Base-by-base conservation (phyloP, 768 basidiomycete species). In the Suillus weaverae region DNA sequence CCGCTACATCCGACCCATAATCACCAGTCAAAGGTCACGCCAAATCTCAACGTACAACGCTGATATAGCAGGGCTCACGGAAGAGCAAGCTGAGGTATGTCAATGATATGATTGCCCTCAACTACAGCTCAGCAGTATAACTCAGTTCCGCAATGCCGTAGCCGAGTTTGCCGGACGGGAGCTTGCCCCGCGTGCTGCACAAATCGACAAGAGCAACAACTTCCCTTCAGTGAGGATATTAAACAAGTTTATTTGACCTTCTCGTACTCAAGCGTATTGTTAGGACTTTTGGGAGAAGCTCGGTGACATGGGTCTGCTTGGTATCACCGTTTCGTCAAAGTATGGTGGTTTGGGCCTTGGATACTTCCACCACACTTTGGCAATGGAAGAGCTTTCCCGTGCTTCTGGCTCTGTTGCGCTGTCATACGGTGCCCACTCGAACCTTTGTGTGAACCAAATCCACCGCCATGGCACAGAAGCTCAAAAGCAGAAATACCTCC, bases 351-450 rank as follows among this genome's bases (percentile, higher is more conserved):
- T 97, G 50, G 87, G 82, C 2, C 81, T 92, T 66, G 94, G 95
- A 2, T 96, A 95, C 76, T 82, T 95, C 59, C 84, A 94, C 60
- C 95, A 95, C 76, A 91, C 90, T 5, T 83, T 98, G 56, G 95
- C 92, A 8, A 97, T 97, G 95, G 96, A 98, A 79, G 93, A 93
- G 67, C 80, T 98, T 62, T 97, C 95, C 41, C 81, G 87, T 32
- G 92, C 93, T 20, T 97, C 95, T 7, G 96, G 94, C 39, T 95
- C 94, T 5, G 91, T 98, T 33, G 96, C 91, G 3, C 85, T 98
- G 7, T 95, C 94, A 3, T 96, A 96, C 65, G 94, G 92, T 62
- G 93, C 94, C 38, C 94, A 96, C 70, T 95, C 93, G 16, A 96
- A 96, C 71, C 84, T 96, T 38, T 96, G 94, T 5, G 86, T 89